Percentiles rank a stretch among this genome's conserved stretches.
phyloP scores from a whole-genome alignment of 1,139 yeast species.

The Nematodospora anomalae region DNA sequence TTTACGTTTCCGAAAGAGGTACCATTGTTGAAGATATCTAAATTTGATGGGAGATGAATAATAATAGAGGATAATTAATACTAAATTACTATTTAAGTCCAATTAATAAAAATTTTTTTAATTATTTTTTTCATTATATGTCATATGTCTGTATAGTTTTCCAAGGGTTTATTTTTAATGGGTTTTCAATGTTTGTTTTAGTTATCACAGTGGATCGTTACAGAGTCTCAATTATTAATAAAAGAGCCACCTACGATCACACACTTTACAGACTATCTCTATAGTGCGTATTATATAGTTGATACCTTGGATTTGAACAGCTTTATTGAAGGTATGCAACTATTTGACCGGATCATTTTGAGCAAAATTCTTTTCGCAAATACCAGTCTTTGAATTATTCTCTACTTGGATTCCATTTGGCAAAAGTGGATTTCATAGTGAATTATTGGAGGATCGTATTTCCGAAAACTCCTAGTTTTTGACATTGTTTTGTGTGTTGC shows the following conservation, averaged over 20 bases:
- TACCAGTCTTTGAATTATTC: background rate
- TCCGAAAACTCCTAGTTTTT: background rate
- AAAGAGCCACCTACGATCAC: conserved; percentile 64
- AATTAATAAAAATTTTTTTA: conserved; percentile 10
- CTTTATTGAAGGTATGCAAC: background rate
- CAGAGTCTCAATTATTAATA: conserved; percentile 47
- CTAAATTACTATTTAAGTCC: conserved; percentile 3
- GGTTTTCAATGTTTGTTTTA: conserved; percentile 26
- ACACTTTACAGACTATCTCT: conserved; percentile 14
- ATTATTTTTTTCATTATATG: background rate
- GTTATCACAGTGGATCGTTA: conserved; percentile 45
- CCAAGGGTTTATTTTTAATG: conserved; percentile 7
- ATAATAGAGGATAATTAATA: background rate
- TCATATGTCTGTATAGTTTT: conserved; percentile 5
- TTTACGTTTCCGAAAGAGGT: conserved; percentile 97
- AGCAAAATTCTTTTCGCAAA: background rate
- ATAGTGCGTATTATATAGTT: background rate
- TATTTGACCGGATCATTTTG: background rate
- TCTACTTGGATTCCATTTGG: background rate
- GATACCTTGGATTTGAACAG: background rate
- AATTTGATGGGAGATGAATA: conserved; percentile 12
- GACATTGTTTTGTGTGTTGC: background rate
- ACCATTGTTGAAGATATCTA: conserved; percentile 68
- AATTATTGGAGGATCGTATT: background rate
- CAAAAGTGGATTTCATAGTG: background rate